Base-by-base conservation (phyloP, 2,329 filamentous ascomycete genomes). In the Trichoderma koningii region DNA sequence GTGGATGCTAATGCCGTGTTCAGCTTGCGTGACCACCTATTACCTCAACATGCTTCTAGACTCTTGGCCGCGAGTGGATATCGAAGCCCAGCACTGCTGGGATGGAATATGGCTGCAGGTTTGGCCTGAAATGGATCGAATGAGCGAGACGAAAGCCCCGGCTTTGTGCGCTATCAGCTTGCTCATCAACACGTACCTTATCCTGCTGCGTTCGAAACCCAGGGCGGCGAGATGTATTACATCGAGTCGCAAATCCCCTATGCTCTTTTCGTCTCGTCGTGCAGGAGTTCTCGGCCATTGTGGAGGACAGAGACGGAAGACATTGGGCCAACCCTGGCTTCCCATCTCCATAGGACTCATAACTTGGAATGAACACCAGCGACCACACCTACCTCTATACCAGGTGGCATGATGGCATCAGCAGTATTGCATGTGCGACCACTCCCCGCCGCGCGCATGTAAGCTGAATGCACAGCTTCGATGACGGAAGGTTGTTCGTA, bases 1-100 rank as follows among this genome's bases (percentile, higher is more conserved):
- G 15, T 34, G 59, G 59, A 45, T 62, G 38, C 59, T 42, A 62
- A 62, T 62, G 38, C 59, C 59, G 15, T 15, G 52, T 34, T n/a
- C 41, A 62, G 59, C 26, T 34, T 48, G 41, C 14, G 23, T 26
- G 28, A 21, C 26, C 14, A 14, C 34, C 23, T 53, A 21, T 52
- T 30, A 26, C 23, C 53, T 45, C 38, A 44, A 23, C 30, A 23
- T 44, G 48, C 9, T 62, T 53, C 48, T 53, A 34, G 41, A 23
- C 47, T 28, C 19, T 26, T 51, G 17, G 34, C 44, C 12, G 30
- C 56, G 48, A 14, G 44, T 50, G 45, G 14, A 41, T 60, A 45
- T 45, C 21, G 19, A 17, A 34, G 19, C n/a, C 14, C 44, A 60
- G 45, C 44, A 60, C 45, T 59, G 41, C 44, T 42, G 45, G 21